phyloP scores from a whole-genome alignment of 169 alveolate genomes.

The Cryptosporidium bovis region DNA sequence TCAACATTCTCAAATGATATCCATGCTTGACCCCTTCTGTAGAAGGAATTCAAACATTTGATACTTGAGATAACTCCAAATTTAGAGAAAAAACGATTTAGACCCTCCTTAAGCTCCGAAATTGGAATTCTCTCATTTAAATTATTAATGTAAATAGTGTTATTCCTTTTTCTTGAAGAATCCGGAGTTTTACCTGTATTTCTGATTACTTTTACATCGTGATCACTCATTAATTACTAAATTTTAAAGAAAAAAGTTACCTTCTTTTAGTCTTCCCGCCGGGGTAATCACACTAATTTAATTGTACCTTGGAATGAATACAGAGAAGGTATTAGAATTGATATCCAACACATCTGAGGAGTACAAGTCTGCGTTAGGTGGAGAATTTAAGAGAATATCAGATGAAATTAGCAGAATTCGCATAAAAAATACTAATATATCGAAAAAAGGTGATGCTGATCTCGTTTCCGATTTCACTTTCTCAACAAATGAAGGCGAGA shows the following conservation, averaged over 20 bases:
- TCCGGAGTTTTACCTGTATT: not conserved
- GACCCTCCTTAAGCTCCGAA: not conserved
- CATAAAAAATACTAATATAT: not conserved
- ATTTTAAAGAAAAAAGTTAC: not conserved
- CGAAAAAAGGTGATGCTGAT: conserved; percentile 4
- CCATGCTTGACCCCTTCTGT: conserved; percentile 73
- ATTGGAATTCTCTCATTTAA: conserved; percentile 25
- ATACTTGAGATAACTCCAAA: conserved; percentile 51
- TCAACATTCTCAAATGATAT: conserved; percentile 17
- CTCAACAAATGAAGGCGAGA: not conserved
- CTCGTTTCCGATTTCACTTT: not conserved
- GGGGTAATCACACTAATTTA: not conserved
- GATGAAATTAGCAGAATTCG: conserved; percentile 11
- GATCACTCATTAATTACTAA: not conserved
- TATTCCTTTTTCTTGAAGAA: not conserved
- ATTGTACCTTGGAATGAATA: not conserved
- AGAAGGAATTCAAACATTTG: conserved; percentile 37
- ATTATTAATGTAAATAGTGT: conserved; percentile 41
- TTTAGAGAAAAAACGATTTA: conserved; percentile 6
- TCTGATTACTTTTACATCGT: not conserved
- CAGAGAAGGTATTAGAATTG: not conserved
- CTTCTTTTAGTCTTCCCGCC: not conserved
- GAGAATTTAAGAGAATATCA: conserved; percentile 25
- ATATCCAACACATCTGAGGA: conserved; percentile 25
- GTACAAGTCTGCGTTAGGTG: conserved; percentile 30